Base-by-base conservation (phyloP, 2,329 filamentous ascomycete species). In the Calonectria pseudoreteaudii region DNA sequence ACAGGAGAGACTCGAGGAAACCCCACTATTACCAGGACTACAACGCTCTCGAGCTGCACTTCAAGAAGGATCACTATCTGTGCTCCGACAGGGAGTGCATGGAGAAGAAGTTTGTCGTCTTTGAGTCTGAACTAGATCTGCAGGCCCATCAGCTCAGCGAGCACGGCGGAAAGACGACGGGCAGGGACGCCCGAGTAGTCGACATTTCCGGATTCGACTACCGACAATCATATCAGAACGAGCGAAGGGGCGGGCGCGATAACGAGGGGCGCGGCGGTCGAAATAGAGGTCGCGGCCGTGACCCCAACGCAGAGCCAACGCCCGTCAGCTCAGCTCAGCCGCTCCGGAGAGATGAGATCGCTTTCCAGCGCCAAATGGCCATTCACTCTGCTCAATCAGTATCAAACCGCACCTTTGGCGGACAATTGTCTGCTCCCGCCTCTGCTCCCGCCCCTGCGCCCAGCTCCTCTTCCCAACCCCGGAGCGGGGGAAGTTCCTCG, bases 61-160 rank as follows among this genome's bases (percentile, higher is more conserved):
- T 98, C 83, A 90, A 91, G 75, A 93, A 93, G 78, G 95, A 97
- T 71, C 97, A 99, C 84, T 98, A 93, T 81, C 86, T 96, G 0
- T 99, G 97, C 82, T 84, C 91, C 9, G 95, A 99, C 80, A 89
- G 90, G 68, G 96, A 98, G 81, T 99, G 97, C 81, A 83, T 97
- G 81, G 97, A 98, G 79, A 98, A 98, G 90, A 98, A 98, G 83
- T 98, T 98, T 82, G 94, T 98, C 36, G 97, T 98, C 0, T 99
- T 99, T 79, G 95, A 95, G 70, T 96, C 95, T 0, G 95, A 98
- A 81, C 93, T 99, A 88, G 97, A 99, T 81, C 86, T 99, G 60
- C 98, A 98, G 83, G 97, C 94, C 4, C 97, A 99, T 85, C 95
- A 98, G 83, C 86, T 99, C 13, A 93, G 94, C 79, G 91, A 93